Evolutionary conservation across 169 alveolate species (phyloP).

Genomic region (Amoebophrya sp.): DNA sequence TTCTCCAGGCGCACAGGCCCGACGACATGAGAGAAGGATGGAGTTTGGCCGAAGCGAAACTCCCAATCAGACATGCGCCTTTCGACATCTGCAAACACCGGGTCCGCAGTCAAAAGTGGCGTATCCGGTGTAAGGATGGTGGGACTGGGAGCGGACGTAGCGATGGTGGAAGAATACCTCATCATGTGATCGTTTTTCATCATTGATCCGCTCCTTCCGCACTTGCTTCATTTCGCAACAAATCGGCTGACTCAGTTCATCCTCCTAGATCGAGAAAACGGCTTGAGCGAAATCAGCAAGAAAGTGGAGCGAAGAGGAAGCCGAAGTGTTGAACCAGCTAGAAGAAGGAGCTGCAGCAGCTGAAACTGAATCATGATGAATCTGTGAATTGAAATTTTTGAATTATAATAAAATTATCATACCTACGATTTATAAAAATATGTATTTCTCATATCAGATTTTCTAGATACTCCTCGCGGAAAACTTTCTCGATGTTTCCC

Average conservation of each 20-base stretch:
- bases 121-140: neutral
- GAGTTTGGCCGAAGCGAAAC: neutral
- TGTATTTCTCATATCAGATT: no score
- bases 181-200: no score
- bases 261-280: no score
- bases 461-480: neutral
- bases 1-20: neutral
- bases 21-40: neutral
- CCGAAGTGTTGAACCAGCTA: neutral
- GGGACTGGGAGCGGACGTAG: neutral
- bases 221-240: no score
- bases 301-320: no score
- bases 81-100: neutral
- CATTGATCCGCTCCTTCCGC: no score
- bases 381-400: neutral
- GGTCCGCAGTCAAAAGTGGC: neutral
- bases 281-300: no score
- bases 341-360: neutral
- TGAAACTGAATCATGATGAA: neutral
- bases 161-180: no score
- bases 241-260: no score
- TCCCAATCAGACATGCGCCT: neutral
- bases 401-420: neutral
- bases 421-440: no score
- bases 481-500: neutral